Base-by-base conservation (phyloP, 768 basidiomycete species). In the Clitopilus passeckerianus region DNA sequence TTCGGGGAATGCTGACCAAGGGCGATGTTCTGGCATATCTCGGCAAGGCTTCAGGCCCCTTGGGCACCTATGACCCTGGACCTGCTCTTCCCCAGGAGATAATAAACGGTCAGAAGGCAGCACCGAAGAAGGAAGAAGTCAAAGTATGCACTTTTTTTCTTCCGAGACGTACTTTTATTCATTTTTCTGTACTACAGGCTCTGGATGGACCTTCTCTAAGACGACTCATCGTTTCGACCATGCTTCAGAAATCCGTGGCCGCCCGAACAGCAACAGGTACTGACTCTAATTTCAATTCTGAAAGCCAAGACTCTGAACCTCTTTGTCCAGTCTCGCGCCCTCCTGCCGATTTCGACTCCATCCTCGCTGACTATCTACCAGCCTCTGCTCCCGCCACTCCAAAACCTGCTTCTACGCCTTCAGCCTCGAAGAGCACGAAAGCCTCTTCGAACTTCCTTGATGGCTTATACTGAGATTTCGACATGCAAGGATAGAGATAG, bases 1-100 rank as follows among this genome's bases (percentile, higher is more conserved):
- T 91, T 56, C 82, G 91, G 35, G 96, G 97, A 14, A 95, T 95
- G 89, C 72, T 98, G 61, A 98, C 95, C 53, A 98, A 98, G 72
- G 97, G 97, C 10, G 96, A 99, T 68, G 88, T 98, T 1, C 80
- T 99, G 27, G 77, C 92, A 2, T 87, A 85, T 73, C 78, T 97
- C 5, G 96, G 96, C 18, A 87, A 87, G 72, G 90, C 94, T 18
- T 87, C 87, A 10, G 79, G 80, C 34, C 91, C 93, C 0, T 77
- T 80, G 18, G 93, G 93, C 35, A 90, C 90, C 2, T 91, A 80
- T 74, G 88, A 87, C 69, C 46, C 46, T 20, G 46, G 46, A 12
- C 46, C 46, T 20, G n/a, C 46, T 50, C 22, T 50, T 5, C 46
- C 46, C 20, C 46, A 50, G 18, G 46, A 50, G 22, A 50, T 50